Base-by-base conservation (phyloP, 2,329 filamentous ascomycete species). In the Colletotrichum liaoningense region DNA sequence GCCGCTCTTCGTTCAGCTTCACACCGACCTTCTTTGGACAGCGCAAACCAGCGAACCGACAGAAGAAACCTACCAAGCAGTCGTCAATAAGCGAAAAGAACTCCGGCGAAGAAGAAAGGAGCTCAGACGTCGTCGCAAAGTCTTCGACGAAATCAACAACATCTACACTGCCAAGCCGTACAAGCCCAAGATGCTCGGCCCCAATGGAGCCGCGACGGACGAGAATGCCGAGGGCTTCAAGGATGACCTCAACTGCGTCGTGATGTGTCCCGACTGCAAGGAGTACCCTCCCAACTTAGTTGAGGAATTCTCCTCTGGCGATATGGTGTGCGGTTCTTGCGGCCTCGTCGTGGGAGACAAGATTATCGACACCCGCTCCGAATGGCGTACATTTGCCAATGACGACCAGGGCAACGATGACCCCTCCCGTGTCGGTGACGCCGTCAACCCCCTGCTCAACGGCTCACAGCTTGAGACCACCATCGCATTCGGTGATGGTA, bases 381-480 rank as follows among this genome's bases (percentile, higher is more conserved):
- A 99, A 86, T 99, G 97, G 97, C 94, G 97, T 81, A 99, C 97
- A 1, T 99, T 99, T 85, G 95, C 95, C 81, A 98, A 98, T 81
- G 97, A 99, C 80, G 97, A 99, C 81, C 95, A 98, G 83, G 95
- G 94, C 79, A 95, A 94, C 80, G 97, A 98, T 78, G 97, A 99
- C 77, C 97, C 97, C 5, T 98, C 95, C 72, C 97, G 97, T 95
- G 96, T 99, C 76, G 97, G 97, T 86, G 97, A 98, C 78, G 94
- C 93, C 6, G 93, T 93, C 74, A 98, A 98, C 80, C 93, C 94
- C 67, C 91, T 99, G 56, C 89, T 98, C 71, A 95, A 97, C 79
- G 95, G 95, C 69, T 93, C 95, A 76, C 95, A 98, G 84, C 91
- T 98, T 58, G 92, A 95, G 80, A 98, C 95, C 6, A 92, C 89